Base-by-base conservation (phyloP, 1,284 basidiomycete species). In the Ustilago tritici region DNA sequence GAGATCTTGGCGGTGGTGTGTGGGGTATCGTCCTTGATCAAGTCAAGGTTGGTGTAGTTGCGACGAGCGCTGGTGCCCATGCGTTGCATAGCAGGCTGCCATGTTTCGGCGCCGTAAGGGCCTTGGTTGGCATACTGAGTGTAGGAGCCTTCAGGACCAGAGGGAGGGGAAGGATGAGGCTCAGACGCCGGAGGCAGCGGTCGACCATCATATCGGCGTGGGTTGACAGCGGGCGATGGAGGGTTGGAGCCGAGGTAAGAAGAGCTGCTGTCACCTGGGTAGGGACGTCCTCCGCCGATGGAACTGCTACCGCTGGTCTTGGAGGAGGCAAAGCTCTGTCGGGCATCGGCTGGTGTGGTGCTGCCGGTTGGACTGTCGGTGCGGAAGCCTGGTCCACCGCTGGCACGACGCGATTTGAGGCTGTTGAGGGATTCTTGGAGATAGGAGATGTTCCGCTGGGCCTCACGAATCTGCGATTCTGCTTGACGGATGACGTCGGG, bases 11-110 rank as follows among this genome's bases (percentile, higher is more conserved):
- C 93, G 6, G 95, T 93, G 28, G 95, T 96, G 85, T 96, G 91
- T 23, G 96, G 96, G 43, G 95, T 96, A 88, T 99, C 97, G 79
- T 95, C 95, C 87, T 96, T 96, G 88, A 98, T 93, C 77, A 99
- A 89, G 89, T 99, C 97, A 38, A 83, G 79, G 43, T 83, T 83
- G 55, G 82, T 83, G 56, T 70, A 83, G 50, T 80, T 68, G 69
- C 75, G 80, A 40, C 67, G 60, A 17, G 82, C 81, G 60, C 73
- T 82, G 52, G 82, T 83, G 34, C 78, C 81, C 67, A 76, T 76
- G n/a, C 82, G 69, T 17, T 80, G 75, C 63, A 83, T 72, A 38
- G 70, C 72, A 31, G 79, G 75, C 43, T 80, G 78, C 80, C 80
- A 82, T 9, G 72, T 56, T 23, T 65, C 73, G 40, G 56, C 41